Conservation (phyloP, 495 filamentous ascomycete genomes). For the Cairneyella variabilis region DNA sequence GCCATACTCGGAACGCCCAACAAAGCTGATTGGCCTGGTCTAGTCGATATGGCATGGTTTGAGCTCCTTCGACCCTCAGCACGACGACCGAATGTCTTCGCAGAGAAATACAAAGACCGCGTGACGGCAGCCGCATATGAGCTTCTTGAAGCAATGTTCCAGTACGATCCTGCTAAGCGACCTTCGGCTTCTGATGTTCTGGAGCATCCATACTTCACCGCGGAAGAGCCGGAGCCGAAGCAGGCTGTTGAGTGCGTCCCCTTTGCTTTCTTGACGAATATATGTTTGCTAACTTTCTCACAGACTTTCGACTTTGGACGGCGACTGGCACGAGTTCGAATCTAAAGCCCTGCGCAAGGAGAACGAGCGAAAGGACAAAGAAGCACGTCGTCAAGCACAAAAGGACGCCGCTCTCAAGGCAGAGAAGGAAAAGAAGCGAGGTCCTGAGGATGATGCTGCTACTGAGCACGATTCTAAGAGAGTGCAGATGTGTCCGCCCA, state of each 20-base stretch:
- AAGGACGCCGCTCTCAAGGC: slow-evolving; percentile 18
- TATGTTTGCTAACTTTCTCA: slow-evolving; percentile 24
- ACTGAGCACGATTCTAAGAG: slow-evolving; percentile 20
- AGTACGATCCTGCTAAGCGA: slow-evolving; percentile 80
- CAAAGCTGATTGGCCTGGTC: slow-evolving; percentile 75
- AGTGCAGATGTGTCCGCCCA: slow-evolving; percentile 15
- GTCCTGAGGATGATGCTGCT: slow-evolving; percentile 17
- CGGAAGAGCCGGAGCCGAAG: slow-evolving; percentile 73
- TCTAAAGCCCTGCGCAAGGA: slow-evolving; percentile 92
- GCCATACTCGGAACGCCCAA: slow-evolving; percentile 88
- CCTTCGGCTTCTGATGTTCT: slow-evolving; percentile 84
- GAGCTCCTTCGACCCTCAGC: slow-evolving; percentile 78
- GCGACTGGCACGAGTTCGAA: slow-evolving; percentile 99
- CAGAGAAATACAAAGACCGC: slow-evolving; percentile 70
- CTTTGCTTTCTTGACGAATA: not conserved
- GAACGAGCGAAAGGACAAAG: slow-evolving; percentile 74
- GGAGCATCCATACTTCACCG: slow-evolving; percentile 82
- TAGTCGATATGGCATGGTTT: slow-evolving; percentile 94
- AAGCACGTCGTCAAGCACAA: slow-evolving; percentile 34
- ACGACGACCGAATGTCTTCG: slow-evolving; percentile 72
- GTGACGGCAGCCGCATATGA: slow-evolving; percentile 78
- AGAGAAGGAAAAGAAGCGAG: slow-evolving; percentile 28
- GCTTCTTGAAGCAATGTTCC: slow-evolving; percentile 75
- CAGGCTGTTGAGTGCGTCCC: slow-evolving; percentile 77
- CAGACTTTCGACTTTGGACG: slow-evolving; percentile 78